Evolutionary conservation across 768 basidiomycete species (phyloP), one percentile per base, ranked within the genome.

Genomic region (Collybia sp.): DNA sequence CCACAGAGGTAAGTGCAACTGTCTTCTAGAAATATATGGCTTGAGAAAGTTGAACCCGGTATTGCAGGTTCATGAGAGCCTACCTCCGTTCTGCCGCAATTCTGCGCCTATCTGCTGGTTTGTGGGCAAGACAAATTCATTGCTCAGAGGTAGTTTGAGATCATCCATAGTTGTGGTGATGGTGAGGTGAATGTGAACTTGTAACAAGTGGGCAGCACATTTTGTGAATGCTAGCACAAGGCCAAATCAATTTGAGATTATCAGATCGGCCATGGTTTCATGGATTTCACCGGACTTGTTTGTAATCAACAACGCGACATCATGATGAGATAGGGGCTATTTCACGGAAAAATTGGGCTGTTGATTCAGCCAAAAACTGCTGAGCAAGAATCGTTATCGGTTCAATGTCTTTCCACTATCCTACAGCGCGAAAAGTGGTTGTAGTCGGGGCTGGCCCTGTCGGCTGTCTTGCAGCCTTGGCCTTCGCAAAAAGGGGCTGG

Each of bases 401-500:
- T 45, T 40, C 46, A 41, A 45, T 58, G 50, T 42, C 52, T 37
- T 30, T 51, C 37, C 49, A 19, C 40, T 15, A 31, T 47, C 34
- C 43, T 13, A 31, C 47, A 43, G 48, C 45, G 30, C 70, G 71
- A 19, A 79, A 76, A 54, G 83, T 73, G n/a, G 70, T 84, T 39
- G 70, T 89, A 33, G 78, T 88, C 17, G 95, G 95, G 34, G 94
- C 86, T 44, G 95, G 95, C 0, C 94, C 95, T 6, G 95, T 99
- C 12, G 95, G 95, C 17, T 93, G 93, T 61, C 84, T 98, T 17
- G 77, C 85, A 30, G 93, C 95, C 12, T 73, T 94, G 42, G 78
- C 87, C 45, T 73, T 99, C 37, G 87, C 91, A 43, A 88, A 88
- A 55, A 75, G 79, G 58, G 94, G 93, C 42, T 99, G 93, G 89